Conservation (phyloP, 371 early-diverging fungal genomes). For the Rhizomucor miehei region DNA sequence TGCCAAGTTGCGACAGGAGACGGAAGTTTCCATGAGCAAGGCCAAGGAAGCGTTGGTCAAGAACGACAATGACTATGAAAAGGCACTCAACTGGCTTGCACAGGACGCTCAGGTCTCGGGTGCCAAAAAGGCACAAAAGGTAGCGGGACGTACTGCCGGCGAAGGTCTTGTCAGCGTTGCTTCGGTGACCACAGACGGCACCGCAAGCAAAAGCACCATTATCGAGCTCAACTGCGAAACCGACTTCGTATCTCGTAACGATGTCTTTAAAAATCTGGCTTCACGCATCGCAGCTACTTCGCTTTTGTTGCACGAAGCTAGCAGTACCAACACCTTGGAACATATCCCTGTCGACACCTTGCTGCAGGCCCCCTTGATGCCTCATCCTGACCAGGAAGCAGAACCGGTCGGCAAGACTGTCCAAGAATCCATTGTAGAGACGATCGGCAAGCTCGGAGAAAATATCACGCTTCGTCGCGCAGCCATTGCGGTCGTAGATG, state of each 20-base stretch:
- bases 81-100: slow-evolving; percentile 82
- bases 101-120: slow-evolving; percentile 70
- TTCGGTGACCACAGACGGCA: slow-evolving; percentile 37
- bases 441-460: slow-evolving; percentile 86
- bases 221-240: slow-evolving; percentile 90
- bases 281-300: slow-evolving; percentile 68
- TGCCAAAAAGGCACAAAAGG: slow-evolving; percentile 66
- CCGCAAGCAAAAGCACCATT: slow-evolving; percentile 53
- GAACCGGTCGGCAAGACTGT: slow-evolving; percentile 45
- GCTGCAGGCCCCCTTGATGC: slow-evolving; percentile 55
- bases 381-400: slow-evolving; percentile 43
- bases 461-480: slow-evolving; percentile 82
- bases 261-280: slow-evolving; percentile 78
- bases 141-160: slow-evolving; percentile 45
- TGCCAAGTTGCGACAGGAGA: slow-evolving; percentile 75
- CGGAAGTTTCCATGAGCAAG: slow-evolving; percentile 80
- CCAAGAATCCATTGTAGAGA: slow-evolving; percentile 62
- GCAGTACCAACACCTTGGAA: slow-evolving; percentile 35
- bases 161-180: slow-evolving; percentile 71
- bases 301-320: slow-evolving; percentile 43
- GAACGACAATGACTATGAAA: slow-evolving; percentile 70
- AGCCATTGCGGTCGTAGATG: slow-evolving; percentile 36
- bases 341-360: slow-evolving; percentile 37
- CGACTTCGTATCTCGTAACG: slow-evolving; percentile 89
- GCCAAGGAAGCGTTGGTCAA: slow-evolving; percentile 84